Base-by-base conservation (phyloP, 805 yeast genomes). In the Pichia manshurica region DNA sequence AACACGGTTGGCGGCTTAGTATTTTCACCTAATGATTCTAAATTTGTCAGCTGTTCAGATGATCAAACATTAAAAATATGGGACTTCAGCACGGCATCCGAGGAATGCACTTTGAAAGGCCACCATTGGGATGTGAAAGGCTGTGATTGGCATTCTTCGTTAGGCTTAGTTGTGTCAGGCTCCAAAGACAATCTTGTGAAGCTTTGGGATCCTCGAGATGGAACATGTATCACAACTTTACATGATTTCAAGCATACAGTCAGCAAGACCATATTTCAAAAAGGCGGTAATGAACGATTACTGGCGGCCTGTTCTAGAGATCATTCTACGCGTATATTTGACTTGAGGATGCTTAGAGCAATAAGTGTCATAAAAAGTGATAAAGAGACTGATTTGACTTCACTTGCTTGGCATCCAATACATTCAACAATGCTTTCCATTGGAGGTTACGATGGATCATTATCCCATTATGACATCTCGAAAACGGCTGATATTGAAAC, bases 41-140 rank as follows among this genome's bases (percentile, higher is more conserved):
- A 89, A 62, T 93, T 90, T 65, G 86, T 89, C n/a, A 86, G 96
- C 1, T 86, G 95, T 55, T 85, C 95, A 17, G 99, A 93, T 67
- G 99, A 93, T 65, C 84, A 88, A 44, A 76, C 84, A 5, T 70
- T 91, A 51, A 95, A 93, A 62, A 82, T 93, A 34, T 93, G 98
- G 97, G 87, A 90, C 66, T 93, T 93, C 67, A 84, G 87, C 60
- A 87, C 84, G 60, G 93, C 93, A 33, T 71, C 76, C 49, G 93
- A 87, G 56, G 99, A 93, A 61, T 69, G 86, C 42, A 73, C 79
- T 0, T 71, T 93, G 46, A 75, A 81, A 21, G 98, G 98, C 2
- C 99, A 93, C 67, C 96, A 95, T 63, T 93, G 99, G 99, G 99
- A 93, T 66, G 97, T 93, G 20, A 93, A 93, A 62, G 81, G 90